Percentiles rank a stretch among this genome's conserved stretches.
Evolutionary conservation across 768 basidiomycete species (phyloP).

Genomic region (Mycena leptocephala): DNA sequence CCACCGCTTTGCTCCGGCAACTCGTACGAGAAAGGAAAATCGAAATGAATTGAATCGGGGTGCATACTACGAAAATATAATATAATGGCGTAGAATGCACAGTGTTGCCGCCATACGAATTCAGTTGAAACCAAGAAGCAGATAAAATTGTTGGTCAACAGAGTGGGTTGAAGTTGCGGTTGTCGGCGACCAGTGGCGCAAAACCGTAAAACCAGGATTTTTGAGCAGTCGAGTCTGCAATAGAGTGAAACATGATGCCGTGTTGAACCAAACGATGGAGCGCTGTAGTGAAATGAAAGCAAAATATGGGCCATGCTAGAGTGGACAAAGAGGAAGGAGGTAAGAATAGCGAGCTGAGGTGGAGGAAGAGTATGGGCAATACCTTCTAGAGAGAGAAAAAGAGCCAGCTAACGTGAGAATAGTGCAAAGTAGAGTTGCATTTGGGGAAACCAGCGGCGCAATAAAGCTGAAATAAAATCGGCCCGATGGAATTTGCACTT

Average conservation of each 20-base stretch:
- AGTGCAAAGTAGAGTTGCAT: not conserved
- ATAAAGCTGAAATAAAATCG: constrained; percentile 1
- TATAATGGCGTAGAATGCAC: constrained; percentile 3
- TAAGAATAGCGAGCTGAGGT: not conserved
- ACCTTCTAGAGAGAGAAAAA: not conserved
- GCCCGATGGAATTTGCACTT: not conserved
- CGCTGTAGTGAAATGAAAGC: not conserved
- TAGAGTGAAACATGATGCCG: constrained; percentile 3
- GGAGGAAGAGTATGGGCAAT: not conserved
- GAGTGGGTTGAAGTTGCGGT: not conserved
- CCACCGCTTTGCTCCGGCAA: not conserved
- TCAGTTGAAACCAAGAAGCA: not conserved
- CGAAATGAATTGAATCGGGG: not conserved
- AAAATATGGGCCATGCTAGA: not conserved
- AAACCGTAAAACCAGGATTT: not conserved
- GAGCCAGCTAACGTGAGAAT: not conserved
- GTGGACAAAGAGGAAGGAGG: not conserved
- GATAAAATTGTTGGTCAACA: not conserved
- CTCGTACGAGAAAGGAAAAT: not conserved
- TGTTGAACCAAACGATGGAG: not conserved
- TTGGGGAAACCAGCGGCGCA: constrained; percentile 3
- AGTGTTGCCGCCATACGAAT: not conserved
- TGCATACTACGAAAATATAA: not conserved
- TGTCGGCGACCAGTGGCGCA: not conserved
- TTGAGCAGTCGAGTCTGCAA: constrained; percentile 3